Evolutionary conservation across 352 stramenopile genomes (phyloP).

Genomic region (Elongisporangium undulatum): DNA sequence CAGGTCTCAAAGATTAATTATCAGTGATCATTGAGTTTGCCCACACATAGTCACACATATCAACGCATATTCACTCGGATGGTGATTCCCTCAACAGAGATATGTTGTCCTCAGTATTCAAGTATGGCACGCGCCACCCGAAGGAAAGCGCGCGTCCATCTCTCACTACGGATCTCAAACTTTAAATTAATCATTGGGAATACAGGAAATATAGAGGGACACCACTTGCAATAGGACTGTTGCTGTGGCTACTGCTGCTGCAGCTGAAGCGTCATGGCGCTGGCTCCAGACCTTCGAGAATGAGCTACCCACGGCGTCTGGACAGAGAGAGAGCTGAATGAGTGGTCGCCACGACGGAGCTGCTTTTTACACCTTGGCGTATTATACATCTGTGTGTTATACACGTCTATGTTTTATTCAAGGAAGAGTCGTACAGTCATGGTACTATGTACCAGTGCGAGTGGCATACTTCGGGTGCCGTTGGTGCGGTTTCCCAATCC

Average conservation of each 20-base stretch:
- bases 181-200: slow-evolving; percentile 78
- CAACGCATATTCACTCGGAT: not conserved
- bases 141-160: slow-evolving; percentile 27
- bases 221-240: not conserved
- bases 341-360: not conserved
- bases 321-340: not conserved
- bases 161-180: slow-evolving; percentile 74
- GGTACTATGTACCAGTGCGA: not conserved
- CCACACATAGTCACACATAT: not conserved
- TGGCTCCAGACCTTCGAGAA: not conserved
- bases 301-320: not conserved
- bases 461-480: not conserved
- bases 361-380: not conserved
- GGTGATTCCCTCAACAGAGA: slow-evolving; percentile 58
- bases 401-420: too few relatives aligned
- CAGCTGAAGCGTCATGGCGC: not conserved
- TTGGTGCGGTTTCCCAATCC: not conserved
- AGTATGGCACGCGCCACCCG: slow-evolving; percentile 14
- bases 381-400: not conserved
- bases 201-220: slow-evolving; percentile 4
- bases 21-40: slow-evolving; percentile 76
- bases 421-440: too few relatives aligned
- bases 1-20: slow-evolving; percentile 87
- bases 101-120: slow-evolving; percentile 66
- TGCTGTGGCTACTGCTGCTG: not conserved